These are phyloP conservation scores for Haplosporangium gracile DNA, from an alignment of 192 early-diverging fungal species.

Conservation along the genomic window DNA sequence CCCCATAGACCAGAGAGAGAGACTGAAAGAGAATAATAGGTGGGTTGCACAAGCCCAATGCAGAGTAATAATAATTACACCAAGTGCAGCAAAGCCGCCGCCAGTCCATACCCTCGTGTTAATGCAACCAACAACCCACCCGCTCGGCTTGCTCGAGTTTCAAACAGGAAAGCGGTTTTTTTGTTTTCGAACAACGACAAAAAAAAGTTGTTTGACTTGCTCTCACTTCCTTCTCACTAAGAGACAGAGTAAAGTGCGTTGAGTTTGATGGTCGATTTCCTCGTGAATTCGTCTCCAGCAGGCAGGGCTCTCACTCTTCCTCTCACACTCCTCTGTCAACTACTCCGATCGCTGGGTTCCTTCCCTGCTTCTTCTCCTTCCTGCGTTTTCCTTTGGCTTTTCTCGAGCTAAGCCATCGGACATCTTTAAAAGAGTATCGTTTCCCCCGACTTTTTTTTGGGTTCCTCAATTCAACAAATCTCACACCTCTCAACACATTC, in stretches of 20 bases:
- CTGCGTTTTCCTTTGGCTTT: background rate
- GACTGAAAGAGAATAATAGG: too few relatives aligned
- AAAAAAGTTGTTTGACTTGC: background rate
- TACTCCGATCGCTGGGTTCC: background rate
- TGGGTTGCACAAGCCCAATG: background rate
- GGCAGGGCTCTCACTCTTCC: background rate
- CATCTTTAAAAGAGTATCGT: slow-evolving; percentile 8
- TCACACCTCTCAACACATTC: background rate
- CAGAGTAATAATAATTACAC: background rate
- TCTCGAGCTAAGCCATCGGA: slow-evolving; percentile 1
- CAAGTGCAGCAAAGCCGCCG: background rate
- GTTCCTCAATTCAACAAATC: background rate
- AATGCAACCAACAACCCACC: background rate
- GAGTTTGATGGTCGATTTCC: background rate
- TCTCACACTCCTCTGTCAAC: too few relatives aligned
- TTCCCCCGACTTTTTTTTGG: background rate
- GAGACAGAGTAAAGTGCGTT: background rate
- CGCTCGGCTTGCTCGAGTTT: background rate
- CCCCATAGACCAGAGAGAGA: background rate
- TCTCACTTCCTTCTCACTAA: background rate
- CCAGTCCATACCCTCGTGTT: background rate
- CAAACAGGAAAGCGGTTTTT: slow-evolving; percentile 9
- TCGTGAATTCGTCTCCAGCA: background rate
- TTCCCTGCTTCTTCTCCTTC: background rate
- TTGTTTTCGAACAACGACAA: background rate